Conservation (phyloP, 768 basidiomycete genomes). For the Serendipita sp. region DNA sequence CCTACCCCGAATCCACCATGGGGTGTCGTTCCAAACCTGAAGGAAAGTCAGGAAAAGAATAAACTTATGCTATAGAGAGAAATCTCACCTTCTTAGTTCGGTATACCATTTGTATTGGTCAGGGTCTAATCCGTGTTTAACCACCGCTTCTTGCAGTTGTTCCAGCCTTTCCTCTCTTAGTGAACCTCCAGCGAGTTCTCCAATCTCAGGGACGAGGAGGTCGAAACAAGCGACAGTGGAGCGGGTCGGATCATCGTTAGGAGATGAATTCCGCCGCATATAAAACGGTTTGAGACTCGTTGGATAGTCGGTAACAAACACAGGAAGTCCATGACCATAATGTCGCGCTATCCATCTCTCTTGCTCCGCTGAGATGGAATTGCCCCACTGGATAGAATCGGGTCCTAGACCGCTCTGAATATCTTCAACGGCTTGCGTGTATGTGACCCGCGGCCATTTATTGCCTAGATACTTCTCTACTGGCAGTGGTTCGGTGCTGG, state of each 20-base stretch:
- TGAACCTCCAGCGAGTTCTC: slow-evolving; percentile 86
- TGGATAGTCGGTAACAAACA: slow-evolving; percentile 90
- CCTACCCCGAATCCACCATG: slow-evolving; percentile 96
- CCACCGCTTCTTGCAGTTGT: slow-evolving; percentile 17
- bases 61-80: background rate
- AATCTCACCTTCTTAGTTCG: slow-evolving; percentile 21
- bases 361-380: slow-evolving; percentile 69
- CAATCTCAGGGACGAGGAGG: slow-evolving; percentile 70
- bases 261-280: slow-evolving; percentile 57
- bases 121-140: slow-evolving; percentile 26
- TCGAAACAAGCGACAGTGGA: slow-evolving; percentile 88
- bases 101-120: slow-evolving; percentile 24
- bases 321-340: slow-evolving; percentile 44
- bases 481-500: background rate
- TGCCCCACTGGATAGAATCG: slow-evolving; percentile 40
- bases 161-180: slow-evolving; percentile 34
- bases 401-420: slow-evolving; percentile 25
- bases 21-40: slow-evolving; percentile 62
- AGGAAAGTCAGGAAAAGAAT: background rate
- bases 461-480: background rate
- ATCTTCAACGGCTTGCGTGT: slow-evolving; percentile 53
- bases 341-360: slow-evolving; percentile 76
- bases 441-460: slow-evolving; percentile 60
- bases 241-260: slow-evolving; percentile 10
- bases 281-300: slow-evolving; percentile 80